A percentile compares a stretch with the other conserved stretches of the same genome.
phyloP scores from a whole-genome alignment of 768 basidiomycete genomes.

The Dictyophora rubrovolvata region DNA sequence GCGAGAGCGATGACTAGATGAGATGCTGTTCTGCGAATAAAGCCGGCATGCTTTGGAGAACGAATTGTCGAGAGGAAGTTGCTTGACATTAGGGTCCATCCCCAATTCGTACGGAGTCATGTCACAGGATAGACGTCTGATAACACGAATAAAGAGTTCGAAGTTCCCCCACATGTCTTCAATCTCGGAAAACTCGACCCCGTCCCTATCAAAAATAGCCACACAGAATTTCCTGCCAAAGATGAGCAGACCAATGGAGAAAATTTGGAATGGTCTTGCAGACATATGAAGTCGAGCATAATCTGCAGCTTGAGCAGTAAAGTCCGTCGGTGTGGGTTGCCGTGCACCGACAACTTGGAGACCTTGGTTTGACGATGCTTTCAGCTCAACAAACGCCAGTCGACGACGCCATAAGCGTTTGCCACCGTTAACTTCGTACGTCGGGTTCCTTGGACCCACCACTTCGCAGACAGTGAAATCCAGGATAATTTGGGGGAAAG shows the following conservation, averaged over 20 bases:
- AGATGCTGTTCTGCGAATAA: not conserved
- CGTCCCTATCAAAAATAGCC: slow-evolving; percentile 23
- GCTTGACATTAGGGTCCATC: slow-evolving; percentile 1
- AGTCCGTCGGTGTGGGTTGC: not conserved
- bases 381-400: not conserved
- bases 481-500: not conserved
- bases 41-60: not conserved
- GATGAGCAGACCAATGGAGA: slow-evolving; percentile 21
- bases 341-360: no score
- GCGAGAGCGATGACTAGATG: not conserved
- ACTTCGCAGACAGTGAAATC: not conserved
- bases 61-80: not conserved
- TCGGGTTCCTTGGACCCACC: not conserved
- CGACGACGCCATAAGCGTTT: not conserved
- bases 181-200: slow-evolving; percentile 18
- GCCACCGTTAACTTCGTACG: not conserved
- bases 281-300: slow-evolving; percentile 22
- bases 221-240: slow-evolving; percentile 22
- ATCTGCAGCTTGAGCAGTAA: slow-evolving; percentile 16
- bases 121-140: slow-evolving; percentile 13
- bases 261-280: slow-evolving; percentile 21
- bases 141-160: slow-evolving; percentile 18
- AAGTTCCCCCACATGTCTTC: slow-evolving; percentile 17
- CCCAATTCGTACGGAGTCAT: slow-evolving; percentile 6
- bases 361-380: not conserved